These are phyloP conservation scores for Blastocystis sp. DNA, from an alignment of 352 stramenopile genomes.

Conservation along the genomic window DNA sequence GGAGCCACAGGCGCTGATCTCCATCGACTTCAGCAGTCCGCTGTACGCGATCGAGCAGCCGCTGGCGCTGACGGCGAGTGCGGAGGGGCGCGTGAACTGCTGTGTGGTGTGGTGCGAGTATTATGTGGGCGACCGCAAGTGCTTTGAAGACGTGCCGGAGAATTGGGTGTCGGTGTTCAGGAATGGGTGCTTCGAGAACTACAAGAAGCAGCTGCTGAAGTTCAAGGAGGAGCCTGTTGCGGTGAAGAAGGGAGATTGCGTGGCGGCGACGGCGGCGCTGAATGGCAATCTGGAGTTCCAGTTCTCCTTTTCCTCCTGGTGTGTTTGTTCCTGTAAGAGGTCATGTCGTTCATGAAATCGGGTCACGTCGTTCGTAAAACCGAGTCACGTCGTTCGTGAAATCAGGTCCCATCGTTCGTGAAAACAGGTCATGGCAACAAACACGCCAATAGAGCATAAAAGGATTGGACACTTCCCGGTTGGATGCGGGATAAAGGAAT, in stretches of 20 bases:
- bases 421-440: background rate
- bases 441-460: background rate
- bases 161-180: constrained; percentile 48
- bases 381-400: no score
- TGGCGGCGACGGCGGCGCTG: background rate
- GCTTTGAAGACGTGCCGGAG: constrained; percentile 19
- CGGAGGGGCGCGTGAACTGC: constrained; percentile 23
- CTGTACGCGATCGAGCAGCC: constrained; percentile 28
- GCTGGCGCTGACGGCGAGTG: background rate
- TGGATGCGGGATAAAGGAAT: background rate
- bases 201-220: constrained; percentile 59
- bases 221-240: background rate
- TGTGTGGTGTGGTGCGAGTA: constrained; percentile 45
- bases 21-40: constrained; percentile 33
- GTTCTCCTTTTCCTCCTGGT: background rate
- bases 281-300: constrained; percentile 16
- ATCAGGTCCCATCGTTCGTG: no score
- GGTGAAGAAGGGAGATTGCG: constrained; percentile 48
- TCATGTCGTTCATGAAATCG: no score
- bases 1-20: constrained; percentile 23
- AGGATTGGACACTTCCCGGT: background rate
- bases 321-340: background rate
- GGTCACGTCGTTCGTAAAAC: no score
- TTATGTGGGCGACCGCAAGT: constrained; percentile 16
- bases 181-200: constrained; percentile 21